Evolutionary conservation across 202 grass and related monocot species (phyloP).

Genomic region (Zizania palustris): DNA sequence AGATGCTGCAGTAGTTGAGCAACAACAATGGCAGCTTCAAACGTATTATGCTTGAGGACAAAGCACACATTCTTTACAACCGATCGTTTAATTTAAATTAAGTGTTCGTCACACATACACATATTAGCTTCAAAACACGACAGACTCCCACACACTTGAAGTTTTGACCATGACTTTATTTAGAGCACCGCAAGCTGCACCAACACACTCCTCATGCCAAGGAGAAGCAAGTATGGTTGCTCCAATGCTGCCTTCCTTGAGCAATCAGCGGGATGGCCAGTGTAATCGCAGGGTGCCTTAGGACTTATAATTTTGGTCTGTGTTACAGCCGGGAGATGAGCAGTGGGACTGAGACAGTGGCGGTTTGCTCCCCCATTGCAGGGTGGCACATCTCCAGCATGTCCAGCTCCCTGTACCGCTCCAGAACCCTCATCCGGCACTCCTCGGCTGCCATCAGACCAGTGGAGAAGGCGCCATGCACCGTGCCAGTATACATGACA

Average conservation of each 20-base stretch:
- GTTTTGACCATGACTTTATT: slow-evolving; percentile 24
- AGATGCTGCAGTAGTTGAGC: too few relatives aligned
- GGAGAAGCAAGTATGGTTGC: slow-evolving; percentile 39
- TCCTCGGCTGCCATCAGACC: slow-evolving; percentile 89
- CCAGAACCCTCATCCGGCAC: slow-evolving; percentile 80
- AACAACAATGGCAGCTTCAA: too few relatives aligned
- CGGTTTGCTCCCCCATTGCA: slow-evolving; percentile 63
- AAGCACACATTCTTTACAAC: neutral
- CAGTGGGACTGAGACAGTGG: slow-evolving; percentile 71
- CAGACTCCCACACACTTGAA: neutral
- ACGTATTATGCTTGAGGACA: neutral
- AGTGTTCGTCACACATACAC: slow-evolving; percentile 33
- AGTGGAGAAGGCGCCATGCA: slow-evolving; percentile 91
- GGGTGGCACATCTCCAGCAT: slow-evolving; percentile 74
- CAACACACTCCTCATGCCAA: slow-evolving; percentile 54
- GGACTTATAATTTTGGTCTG: neutral
- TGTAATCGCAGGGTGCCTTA: slow-evolving; percentile 1
- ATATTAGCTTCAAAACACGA: neutral
- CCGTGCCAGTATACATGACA: slow-evolving; percentile 83
- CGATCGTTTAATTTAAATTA: neutral
- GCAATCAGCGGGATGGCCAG: slow-evolving; percentile 63
- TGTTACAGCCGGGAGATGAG: slow-evolving; percentile 88
- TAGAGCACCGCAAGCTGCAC: slow-evolving; percentile 10
- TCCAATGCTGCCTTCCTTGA: slow-evolving; percentile 39
- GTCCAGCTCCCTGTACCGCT: slow-evolving; percentile 77